These are phyloP conservation scores for Backusella parvicylindrica DNA, from an alignment of 192 early-diverging fungal species.

Conservation along the genomic window DNA sequence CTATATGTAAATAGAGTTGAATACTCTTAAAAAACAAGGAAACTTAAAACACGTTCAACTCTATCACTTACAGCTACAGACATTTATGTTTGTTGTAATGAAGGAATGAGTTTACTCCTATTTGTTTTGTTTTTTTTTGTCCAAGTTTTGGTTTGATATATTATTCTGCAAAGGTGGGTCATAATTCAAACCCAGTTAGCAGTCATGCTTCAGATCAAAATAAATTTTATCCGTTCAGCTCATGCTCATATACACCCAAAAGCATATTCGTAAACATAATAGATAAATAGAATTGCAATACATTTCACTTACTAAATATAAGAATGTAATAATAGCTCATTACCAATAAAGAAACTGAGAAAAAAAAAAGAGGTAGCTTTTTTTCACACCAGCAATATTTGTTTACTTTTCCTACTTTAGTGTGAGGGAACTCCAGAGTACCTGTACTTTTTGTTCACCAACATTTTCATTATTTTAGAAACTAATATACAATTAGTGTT, in stretches of 20 bases:
- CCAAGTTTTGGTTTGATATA: background rate
- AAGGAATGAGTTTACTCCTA: background rate
- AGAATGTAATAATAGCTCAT: background rate
- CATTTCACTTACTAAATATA: background rate
- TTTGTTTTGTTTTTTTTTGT: background rate
- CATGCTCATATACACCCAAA: background rate
- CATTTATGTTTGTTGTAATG: background rate
- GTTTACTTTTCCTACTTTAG: background rate
- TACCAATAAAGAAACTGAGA: background rate
- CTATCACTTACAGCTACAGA: background rate
- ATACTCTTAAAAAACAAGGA: background rate
- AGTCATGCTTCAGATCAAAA: background rate
- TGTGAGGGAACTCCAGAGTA: background rate
- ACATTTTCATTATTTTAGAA: background rate
- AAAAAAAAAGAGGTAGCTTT: background rate
- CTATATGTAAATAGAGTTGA: conserved; percentile 20
- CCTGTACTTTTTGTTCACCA: background rate
- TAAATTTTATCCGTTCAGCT: background rate
- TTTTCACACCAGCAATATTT: background rate
- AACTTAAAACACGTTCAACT: background rate
- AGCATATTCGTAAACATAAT: background rate
- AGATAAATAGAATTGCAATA: background rate
- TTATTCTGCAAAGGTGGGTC: background rate
- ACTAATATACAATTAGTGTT: background rate
- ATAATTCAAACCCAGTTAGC: background rate